Evolutionary conservation across 202 grass and related monocot species (phyloP).

Genomic region (Dendrocalamus latiflorus): DNA sequence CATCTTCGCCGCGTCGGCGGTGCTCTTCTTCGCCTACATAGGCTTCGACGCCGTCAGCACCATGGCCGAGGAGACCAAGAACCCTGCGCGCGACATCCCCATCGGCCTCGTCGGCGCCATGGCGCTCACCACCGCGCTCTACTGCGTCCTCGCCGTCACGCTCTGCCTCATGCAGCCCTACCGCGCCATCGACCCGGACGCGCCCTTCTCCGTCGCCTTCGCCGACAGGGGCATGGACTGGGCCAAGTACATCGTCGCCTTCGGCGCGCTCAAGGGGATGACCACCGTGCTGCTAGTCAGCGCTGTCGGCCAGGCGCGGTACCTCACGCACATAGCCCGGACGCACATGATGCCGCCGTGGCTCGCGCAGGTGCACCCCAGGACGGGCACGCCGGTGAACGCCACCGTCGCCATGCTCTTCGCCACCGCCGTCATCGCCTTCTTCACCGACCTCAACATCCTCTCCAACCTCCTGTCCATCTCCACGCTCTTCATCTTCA

Average conservation of each 20-base stretch:
- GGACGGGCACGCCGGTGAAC: conserved; percentile 53
- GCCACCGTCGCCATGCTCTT: conserved; percentile 56
- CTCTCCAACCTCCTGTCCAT: conserved; percentile 77
- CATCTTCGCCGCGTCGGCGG: conserved; percentile 61
- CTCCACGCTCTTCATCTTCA: conserved; percentile 88
- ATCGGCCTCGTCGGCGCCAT: conserved; percentile 75
- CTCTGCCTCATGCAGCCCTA: conserved; percentile 84
- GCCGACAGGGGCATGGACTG: conserved; percentile 52
- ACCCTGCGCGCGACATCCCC: conserved; percentile 70
- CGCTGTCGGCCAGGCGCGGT: conserved; percentile 68
- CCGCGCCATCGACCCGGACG: conserved; percentile 19
- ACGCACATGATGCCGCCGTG: conserved; percentile 72
- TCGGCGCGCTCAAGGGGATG: conserved; percentile 93
- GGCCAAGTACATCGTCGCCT: conserved; percentile 83
- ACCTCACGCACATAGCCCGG: conserved; percentile 73
- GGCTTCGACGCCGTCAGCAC: conserved; percentile 90
- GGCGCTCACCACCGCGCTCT: conserved; percentile 41
- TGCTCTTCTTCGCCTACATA: conserved; percentile 92
- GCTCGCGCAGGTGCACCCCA: conserved; percentile 38
- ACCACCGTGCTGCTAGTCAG: conserved; percentile 72
- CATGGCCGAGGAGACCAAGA: conserved; percentile 88
- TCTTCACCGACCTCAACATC: conserved; percentile 66
- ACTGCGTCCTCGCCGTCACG: conserved; percentile 57
- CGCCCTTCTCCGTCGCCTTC: conserved; percentile 72
- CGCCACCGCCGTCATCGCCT: conserved; percentile 55